Evolutionary conservation across 2,329 filamentous ascomycete species (phyloP).

Genomic region (Xylaria sp.): DNA sequence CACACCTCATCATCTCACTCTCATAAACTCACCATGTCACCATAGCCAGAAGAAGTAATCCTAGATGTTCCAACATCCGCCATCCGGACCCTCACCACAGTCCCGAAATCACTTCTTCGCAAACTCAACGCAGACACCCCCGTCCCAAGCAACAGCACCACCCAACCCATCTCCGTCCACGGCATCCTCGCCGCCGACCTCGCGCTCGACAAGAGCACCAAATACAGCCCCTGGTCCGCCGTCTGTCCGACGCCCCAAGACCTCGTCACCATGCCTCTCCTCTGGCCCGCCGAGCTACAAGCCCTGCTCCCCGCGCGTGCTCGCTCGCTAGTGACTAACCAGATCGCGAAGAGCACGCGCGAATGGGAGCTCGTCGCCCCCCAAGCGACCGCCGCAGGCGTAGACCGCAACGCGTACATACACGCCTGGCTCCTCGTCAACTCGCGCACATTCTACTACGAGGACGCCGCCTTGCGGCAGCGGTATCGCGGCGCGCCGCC

Average conservation of each 20-base stretch:
- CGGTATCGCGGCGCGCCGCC: slow-evolving; percentile 27
- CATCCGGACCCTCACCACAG: slow-evolving; percentile 59
- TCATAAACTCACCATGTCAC: not conserved
- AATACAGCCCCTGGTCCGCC: slow-evolving; percentile 55
- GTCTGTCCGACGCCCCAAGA: slow-evolving; percentile 61
- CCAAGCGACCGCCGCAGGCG: not conserved
- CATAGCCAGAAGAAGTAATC: slow-evolving; percentile 36
- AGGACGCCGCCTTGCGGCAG: slow-evolving; percentile 39
- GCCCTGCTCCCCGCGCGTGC: slow-evolving; percentile 42
- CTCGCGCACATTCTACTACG: slow-evolving; percentile 58
- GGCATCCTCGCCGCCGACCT: slow-evolving; percentile 62
- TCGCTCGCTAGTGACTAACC: slow-evolving; percentile 45
- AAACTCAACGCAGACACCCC: slow-evolving; percentile 34
- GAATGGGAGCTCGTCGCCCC: slow-evolving; percentile 43
- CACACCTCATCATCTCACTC: slow-evolving; percentile 38
- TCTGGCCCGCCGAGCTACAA: slow-evolving; percentile 45
- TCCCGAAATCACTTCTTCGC: slow-evolving; percentile 48
- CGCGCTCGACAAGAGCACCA: slow-evolving; percentile 45
- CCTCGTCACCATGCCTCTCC: slow-evolving; percentile 47
- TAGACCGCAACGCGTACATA: slow-evolving; percentile 33
- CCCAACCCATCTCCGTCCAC: slow-evolving; percentile 54
- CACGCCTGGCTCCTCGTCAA: slow-evolving; percentile 57
- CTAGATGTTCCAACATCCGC: slow-evolving; percentile 59
- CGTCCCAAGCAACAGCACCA: not conserved
- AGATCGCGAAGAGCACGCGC: slow-evolving; percentile 46